Conservation (phyloP, 108 stramenopile species). For the Nannochloropsis salina region DNA sequence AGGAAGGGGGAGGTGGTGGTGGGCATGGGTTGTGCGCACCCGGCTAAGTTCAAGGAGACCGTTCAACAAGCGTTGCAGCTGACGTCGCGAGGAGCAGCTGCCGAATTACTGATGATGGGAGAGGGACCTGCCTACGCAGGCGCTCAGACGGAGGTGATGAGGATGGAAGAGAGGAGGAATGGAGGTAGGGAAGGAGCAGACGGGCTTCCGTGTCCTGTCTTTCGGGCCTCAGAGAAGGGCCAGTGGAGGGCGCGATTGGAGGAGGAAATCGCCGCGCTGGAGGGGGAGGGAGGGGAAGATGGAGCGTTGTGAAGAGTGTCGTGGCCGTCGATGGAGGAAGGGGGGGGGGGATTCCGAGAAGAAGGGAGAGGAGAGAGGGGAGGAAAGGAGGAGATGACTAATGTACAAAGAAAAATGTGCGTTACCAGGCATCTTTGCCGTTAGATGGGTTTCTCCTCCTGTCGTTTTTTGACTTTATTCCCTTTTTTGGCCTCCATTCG, state of each 20-base stretch:
- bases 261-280: neutral
- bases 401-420: neutral
- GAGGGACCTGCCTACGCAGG: neutral
- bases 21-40: conserved; percentile 24
- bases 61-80: neutral
- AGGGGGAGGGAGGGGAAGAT: neutral
- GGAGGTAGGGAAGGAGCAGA: neutral
- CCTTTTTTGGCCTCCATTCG: too few relatives aligned
- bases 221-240: neutral
- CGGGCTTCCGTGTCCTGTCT: neutral
- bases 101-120: neutral
- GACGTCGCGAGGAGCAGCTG: neutral
- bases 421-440: neutral
- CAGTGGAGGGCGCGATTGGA: neutral
- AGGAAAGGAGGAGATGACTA: neutral
- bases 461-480: neutral
- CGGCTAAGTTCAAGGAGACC: conserved; percentile 20
- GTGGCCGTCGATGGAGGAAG: neutral
- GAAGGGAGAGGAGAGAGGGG: neutral
- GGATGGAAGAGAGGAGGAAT: neutral
- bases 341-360: neutral
- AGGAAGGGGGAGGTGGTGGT: neutral
- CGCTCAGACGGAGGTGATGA: neutral
- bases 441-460: neutral
- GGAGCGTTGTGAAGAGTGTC: neutral